A percentile compares a stretch with the other conserved stretches of the same genome.
phyloP scores from a whole-genome alignment of 805 yeast genomes.

The Kluyveromyces dobzhanskii region DNA sequence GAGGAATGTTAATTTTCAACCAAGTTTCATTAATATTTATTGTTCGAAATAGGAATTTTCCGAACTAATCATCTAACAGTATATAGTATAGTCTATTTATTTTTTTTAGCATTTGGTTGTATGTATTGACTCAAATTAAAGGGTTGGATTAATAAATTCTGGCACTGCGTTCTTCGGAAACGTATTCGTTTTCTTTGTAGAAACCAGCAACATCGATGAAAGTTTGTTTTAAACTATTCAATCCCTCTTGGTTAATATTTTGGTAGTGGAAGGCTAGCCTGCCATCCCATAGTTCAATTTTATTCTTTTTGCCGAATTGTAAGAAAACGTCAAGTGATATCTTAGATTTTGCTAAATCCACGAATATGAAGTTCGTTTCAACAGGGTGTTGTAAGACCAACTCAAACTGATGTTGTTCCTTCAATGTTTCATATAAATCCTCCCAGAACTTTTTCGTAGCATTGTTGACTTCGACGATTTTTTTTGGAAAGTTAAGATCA shows the following conservation, averaged over 20 bases:
- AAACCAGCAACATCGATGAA: slow-evolving; percentile 41
- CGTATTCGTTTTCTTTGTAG: slow-evolving; percentile 30
- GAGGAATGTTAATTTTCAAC: background rate
- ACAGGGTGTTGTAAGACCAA: slow-evolving; percentile 54
- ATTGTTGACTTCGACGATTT: slow-evolving; percentile 37
- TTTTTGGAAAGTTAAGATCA: slow-evolving; percentile 49
- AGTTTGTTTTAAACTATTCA: slow-evolving; percentile 42
- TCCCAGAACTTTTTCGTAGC: slow-evolving; percentile 37
- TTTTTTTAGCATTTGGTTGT: background rate
- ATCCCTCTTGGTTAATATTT: slow-evolving; percentile 36
- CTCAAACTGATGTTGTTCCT: slow-evolving; percentile 29
- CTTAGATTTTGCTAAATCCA: slow-evolving; percentile 38
- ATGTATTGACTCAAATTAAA: background rate
- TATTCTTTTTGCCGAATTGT: slow-evolving; percentile 40
- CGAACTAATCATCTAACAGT: no score
- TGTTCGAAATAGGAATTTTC: no score
- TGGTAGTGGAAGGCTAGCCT: slow-evolving; percentile 68
- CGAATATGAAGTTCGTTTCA: slow-evolving; percentile 66
- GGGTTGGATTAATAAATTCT: slow-evolving; percentile 6
- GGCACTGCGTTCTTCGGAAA: slow-evolving; percentile 4
- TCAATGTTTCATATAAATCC: slow-evolving; percentile 38
- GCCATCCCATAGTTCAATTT: slow-evolving; percentile 49
- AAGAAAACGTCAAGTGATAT: slow-evolving; percentile 42
- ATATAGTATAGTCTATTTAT: background rate
- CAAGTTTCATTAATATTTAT: no score